phyloP scores from a whole-genome alignment of 2,329 filamentous ascomycete genomes.

The Nemania sp. region DNA sequence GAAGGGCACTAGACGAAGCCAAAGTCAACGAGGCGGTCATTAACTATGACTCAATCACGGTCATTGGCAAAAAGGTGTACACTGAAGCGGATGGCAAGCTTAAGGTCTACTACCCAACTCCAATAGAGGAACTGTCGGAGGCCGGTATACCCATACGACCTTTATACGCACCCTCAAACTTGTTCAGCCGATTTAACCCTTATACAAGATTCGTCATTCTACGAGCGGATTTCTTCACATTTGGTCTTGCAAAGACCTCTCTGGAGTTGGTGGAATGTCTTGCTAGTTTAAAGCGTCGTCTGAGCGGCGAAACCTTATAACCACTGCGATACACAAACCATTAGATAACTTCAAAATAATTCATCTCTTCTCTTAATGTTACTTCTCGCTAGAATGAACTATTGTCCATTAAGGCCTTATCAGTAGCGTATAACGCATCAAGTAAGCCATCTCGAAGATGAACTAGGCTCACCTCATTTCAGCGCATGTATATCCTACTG shows the following conservation, averaged over 20 bases:
- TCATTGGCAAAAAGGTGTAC: constrained; percentile 26
- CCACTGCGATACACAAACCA: not conserved
- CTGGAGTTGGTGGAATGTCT: constrained; percentile 32
- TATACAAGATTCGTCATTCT: constrained; percentile 42
- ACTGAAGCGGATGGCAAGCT: not conserved
- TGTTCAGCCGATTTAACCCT: constrained; percentile 36
- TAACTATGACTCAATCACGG: constrained; percentile 36
- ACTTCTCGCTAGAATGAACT: not conserved
- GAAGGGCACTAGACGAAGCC: constrained; percentile 26
- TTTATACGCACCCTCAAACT: constrained; percentile 36
- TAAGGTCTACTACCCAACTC: constrained; percentile 37
- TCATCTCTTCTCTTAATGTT: not conserved
- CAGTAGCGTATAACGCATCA: not conserved
- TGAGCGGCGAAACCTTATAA: constrained; percentile 6
- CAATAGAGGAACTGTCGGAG: constrained; percentile 27
- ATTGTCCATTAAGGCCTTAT: not conserved
- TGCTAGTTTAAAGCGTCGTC: constrained; percentile 14
- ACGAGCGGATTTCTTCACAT: constrained; percentile 43
- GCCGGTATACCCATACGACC: constrained; percentile 21
- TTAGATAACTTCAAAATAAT: not conserved
- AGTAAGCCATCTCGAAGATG: not conserved
- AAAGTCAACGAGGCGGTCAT: constrained; percentile 30
- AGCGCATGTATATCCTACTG: not conserved
- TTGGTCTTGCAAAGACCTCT: constrained; percentile 39
- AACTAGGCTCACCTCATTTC: not conserved